These are phyloP conservation scores for Termitomyces sp. DNA, from an alignment of 768 basidiomycete species.

Conservation along the genomic window DNA sequence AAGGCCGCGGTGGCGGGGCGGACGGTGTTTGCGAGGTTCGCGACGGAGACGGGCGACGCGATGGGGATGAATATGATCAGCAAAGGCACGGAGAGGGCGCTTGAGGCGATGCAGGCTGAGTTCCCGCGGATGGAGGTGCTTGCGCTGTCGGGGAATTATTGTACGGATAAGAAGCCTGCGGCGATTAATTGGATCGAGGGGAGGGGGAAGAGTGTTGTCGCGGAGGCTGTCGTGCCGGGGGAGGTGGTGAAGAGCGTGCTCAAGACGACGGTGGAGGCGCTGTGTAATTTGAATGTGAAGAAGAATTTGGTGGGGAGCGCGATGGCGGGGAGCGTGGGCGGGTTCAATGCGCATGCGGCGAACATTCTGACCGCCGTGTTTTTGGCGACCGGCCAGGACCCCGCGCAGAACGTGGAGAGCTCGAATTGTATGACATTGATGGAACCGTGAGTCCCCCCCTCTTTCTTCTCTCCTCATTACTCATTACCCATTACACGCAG, in stretches of 20 bases:
- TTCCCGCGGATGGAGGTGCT: constrained; percentile 92
- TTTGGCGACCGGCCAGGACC: constrained; percentile 96
- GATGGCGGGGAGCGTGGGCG: constrained; percentile 97
- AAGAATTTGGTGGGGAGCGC: constrained; percentile 97
- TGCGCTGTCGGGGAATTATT: constrained; percentile 95
- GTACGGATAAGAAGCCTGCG: constrained; percentile 99
- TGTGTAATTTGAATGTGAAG: constrained; percentile 91
- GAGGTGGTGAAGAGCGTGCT: constrained; percentile 83
- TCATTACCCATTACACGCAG: constrained; percentile 32
- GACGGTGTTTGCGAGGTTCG: constrained; percentile 89
- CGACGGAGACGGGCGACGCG: constrained; percentile 92
- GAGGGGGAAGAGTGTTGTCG: constrained; percentile 95
- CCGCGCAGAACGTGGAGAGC: constrained; percentile 98
- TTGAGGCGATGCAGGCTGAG: constrained; percentile 67
- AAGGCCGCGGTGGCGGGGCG: constrained; percentile 92
- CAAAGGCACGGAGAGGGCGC: constrained; percentile 94
- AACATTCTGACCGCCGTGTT: constrained; percentile 96
- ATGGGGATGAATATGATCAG: constrained; percentile 99
- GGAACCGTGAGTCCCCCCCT: constrained; percentile 76
- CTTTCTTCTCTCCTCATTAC: background rate
- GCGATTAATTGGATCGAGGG: constrained; percentile 99
- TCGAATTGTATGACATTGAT: constrained; percentile 98
- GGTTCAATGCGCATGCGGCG: constrained; percentile 97
- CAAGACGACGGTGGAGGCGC: constrained; percentile 88
- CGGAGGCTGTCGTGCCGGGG: constrained; percentile 90